phyloP scores from a whole-genome alignment of 345 rosid species.

The Heritiera littoralis region DNA sequence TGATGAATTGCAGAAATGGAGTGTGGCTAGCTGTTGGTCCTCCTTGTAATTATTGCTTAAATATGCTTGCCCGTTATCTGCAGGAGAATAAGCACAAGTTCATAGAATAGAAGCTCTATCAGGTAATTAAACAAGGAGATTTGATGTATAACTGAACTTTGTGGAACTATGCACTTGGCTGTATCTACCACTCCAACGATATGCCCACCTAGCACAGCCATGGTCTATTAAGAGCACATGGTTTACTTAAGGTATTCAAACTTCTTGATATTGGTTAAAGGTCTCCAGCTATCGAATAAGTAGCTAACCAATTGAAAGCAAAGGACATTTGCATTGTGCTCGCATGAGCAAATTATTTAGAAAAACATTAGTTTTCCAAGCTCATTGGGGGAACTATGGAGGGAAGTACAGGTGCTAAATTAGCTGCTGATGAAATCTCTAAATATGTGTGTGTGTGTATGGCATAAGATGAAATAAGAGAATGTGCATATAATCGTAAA shows the following conservation, averaged over 20 bases:
- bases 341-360: neutral
- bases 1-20: slow-evolving; percentile 12
- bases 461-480: too few relatives aligned
- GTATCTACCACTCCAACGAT: too few relatives aligned
- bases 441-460: too few relatives aligned
- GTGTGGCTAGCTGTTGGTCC: neutral
- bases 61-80: neutral
- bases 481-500: neutral
- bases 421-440: too few relatives aligned
- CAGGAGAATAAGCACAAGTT: neutral
- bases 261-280: neutral
- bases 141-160: neutral
- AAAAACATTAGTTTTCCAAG: neutral
- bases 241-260: neutral
- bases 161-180: neutral
- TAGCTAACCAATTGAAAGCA: neutral
- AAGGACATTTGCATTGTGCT: neutral
- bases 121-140: neutral
- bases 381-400: neutral
- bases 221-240: neutral
- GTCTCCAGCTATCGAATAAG: neutral
- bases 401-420: too few relatives aligned
- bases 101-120: neutral
- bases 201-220: neutral
- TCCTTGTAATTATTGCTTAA: neutral